A percentile compares a stretch with the other conserved stretches of the same genome.
Evolutionary conservation across 2,329 filamentous ascomycete species (phyloP).

Genomic region (Trichophyton mentagrophytes): DNA sequence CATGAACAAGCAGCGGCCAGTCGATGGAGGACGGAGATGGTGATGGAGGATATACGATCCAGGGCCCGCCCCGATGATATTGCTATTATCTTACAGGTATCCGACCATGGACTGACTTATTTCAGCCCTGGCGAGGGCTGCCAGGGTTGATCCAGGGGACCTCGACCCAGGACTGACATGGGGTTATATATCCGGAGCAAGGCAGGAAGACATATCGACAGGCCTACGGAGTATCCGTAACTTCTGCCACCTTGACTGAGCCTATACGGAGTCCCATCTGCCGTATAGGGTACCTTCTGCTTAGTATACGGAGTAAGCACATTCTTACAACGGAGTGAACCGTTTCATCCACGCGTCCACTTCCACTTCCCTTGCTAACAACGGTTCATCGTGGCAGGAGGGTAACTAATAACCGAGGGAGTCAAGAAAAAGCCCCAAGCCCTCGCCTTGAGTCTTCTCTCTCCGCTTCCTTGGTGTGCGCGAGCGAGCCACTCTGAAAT

Average conservation of each 20-base stretch:
- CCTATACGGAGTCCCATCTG: too few relatives aligned
- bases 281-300: not conserved
- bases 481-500: not conserved
- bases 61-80: not conserved
- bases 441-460: not conserved
- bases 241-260: too few relatives aligned
- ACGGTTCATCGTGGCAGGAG: too few relatives aligned
- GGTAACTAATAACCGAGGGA: not conserved
- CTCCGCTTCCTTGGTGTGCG: not conserved
- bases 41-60: not conserved
- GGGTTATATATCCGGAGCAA: constrained; percentile 2
- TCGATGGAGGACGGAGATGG: not conserved
- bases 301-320: not conserved
- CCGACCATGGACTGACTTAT: not conserved
- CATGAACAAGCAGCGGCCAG: not conserved
- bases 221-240: too few relatives aligned
- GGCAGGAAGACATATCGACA: not conserved
- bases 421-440: not conserved
- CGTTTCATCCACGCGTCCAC: constrained; percentile 1
- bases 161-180: not conserved
- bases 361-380: not conserved
- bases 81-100: not conserved
- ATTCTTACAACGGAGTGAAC: not conserved
- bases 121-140: not conserved
- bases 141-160: not conserved